Evolutionary conservation across 108 stramenopile species (phyloP).

Genomic region (Pseudonitzschia delicatissima): DNA sequence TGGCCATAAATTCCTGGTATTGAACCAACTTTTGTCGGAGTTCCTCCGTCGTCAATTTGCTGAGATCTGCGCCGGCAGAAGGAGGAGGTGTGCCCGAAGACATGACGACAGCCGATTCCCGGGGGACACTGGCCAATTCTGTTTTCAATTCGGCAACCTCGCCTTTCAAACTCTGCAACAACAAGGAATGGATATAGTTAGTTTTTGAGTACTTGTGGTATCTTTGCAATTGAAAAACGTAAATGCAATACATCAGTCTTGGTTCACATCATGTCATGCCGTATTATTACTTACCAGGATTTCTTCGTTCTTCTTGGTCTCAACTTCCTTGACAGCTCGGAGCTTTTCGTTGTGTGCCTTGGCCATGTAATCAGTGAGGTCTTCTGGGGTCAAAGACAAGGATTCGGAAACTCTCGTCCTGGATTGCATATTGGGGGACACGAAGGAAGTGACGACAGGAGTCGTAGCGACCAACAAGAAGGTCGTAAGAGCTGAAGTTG

Average conservation of each 20-base stretch:
- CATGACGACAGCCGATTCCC: constrained; percentile 16
- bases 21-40: constrained; percentile 33
- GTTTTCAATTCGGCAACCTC: constrained; percentile 49
- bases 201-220: not conserved
- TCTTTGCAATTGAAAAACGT: not conserved
- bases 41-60: constrained; percentile 36
- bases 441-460: not conserved
- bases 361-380: constrained; percentile 75
- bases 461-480: not conserved
- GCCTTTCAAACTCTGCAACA: constrained; percentile 45
- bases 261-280: not conserved
- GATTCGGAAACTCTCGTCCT: not conserved
- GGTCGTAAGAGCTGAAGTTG: not conserved
- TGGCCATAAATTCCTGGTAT: constrained; percentile 77
- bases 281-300: constrained; percentile 48
- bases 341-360: constrained; percentile 83
- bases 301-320: constrained; percentile 67
- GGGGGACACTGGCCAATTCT: not conserved
- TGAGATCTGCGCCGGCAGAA: constrained; percentile 10
- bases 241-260: no score
- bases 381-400: constrained; percentile 6
- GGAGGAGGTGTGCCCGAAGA: constrained; percentile 16
- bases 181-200: not conserved
- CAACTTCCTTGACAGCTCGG: constrained; percentile 53
- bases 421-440: not conserved